Evolutionary conservation across 2,329 filamentous ascomycete species (phyloP), one percentile per base, ranked within the genome.

Genomic region (Aureobasidium namibiae): DNA sequence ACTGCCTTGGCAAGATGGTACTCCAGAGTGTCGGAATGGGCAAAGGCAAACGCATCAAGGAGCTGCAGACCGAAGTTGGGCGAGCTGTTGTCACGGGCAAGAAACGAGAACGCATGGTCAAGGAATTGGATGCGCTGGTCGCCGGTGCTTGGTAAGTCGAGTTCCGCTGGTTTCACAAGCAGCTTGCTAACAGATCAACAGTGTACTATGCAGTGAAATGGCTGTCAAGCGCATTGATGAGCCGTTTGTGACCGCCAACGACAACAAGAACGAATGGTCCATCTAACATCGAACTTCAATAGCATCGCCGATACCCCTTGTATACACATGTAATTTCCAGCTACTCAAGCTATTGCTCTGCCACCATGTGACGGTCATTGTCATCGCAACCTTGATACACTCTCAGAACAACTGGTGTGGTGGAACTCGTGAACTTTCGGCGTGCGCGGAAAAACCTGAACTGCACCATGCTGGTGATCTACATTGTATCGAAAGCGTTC

Each of bases 151-250:
- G 92, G 90, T 95, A 74, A 76, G 81, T 78, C 33, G 29, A 26
- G 34, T 33, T 11, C 21, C n/a, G 21, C 16, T 18, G 16, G 9
- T 4, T 6, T 16, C 14, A 5, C 3, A 6, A 16, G 21, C 24
- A 31, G 4, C 21, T 16, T 60, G 44, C 36, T 49, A 56, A 21
- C 24, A 26, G 42, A 52, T 44, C 26, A 39, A 10, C 46, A 94
- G 92, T 78, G 91, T 97, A 58, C 77, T 99, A 21, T 99, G 94
- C 73, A 92, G 91, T 69, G 94, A 99, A 64, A 84, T 95, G 74
- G 94, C 92, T 2, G 95, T 99, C 69, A 95, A 92, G 76, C 83
- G 89, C 68, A 90, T 99, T 61, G 90, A 96, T 67, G 90, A 96
- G 75, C 92, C 94, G 0, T 97, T 99, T 70, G 83, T 97, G 60